Base-by-base conservation (phyloP, 129 eudicot species). In the Smallanthus sonchifolius region DNA sequence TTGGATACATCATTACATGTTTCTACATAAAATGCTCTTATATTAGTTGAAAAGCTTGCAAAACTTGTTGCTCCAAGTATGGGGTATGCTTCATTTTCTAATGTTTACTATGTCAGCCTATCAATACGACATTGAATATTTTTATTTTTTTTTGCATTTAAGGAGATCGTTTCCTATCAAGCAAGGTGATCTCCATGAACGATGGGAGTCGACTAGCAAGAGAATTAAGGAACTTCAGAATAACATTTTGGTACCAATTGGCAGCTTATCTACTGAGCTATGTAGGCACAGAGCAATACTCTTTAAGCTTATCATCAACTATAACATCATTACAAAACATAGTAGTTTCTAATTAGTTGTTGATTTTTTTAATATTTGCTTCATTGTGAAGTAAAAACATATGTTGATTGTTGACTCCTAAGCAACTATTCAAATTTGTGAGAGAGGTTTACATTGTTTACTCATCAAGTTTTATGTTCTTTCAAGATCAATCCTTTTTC, bases 241-340 rank as follows among this genome's bases (percentile, higher is more conserved):
- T 49, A 86, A 90, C 71, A 82, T 93, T 56, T 86, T 93, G 59
- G 74, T 93, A 16, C 98, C 96, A 0, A 62, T 93, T 73, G 92
- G 96, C 80, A 87, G 83, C 80, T 76, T 93, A 48, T 90, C 96
- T 35, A 74, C 77, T 69, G 96, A 96, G 59, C 96, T 93, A 34
- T 93, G 98, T 70, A 83, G 96, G 75, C 98, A 93, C 70, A 86
- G 98, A 15, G 92, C 95, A 38, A 87, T 93, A 54, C 90, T 93
- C 51, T 93, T 93, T 81, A 92, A 92, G 92, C 96, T 92, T 69
- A 76, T 62, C 0, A 5, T 72, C 37, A 4, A 20, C 39, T 67
- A 20, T 69, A 42, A 39, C 11, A 14, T 59, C 63, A 19, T 59
- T 57, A 42, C 57, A 19, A 11, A 57, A n/a, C 66, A 5, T 15